phyloP scores from a whole-genome alignment of 2,329 filamentous ascomycete genomes.

The Ploettnerulaceae sp. region DNA sequence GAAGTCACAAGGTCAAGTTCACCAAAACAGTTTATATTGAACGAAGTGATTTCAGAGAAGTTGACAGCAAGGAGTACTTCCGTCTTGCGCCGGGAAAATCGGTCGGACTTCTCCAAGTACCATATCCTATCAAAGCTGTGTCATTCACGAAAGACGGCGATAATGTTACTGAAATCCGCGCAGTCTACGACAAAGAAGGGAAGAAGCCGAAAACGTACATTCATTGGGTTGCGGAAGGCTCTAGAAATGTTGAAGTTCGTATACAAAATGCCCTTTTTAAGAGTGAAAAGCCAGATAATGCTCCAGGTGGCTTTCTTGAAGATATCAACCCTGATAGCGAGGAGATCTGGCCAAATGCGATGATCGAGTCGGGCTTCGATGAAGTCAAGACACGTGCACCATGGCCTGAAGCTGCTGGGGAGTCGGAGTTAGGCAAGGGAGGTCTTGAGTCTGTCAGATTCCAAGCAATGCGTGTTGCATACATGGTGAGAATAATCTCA shows the following conservation, averaged over 20 bases:
- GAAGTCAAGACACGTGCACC: constrained; percentile 69
- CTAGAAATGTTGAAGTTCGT: constrained; percentile 67
- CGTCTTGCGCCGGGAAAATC: constrained; percentile 69
- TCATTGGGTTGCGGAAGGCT: constrained; percentile 78
- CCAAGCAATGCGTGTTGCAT: constrained; percentile 85
- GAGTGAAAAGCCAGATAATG: constrained; percentile 72
- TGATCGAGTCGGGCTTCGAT: constrained; percentile 79
- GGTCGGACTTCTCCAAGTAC: constrained; percentile 67
- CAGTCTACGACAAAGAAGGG: constrained; percentile 64
- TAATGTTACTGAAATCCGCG: constrained; percentile 60
- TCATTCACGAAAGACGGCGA: constrained; percentile 63
- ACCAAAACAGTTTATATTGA: constrained; percentile 84
- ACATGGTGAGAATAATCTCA: constrained; percentile 38
- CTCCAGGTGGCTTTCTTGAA: constrained; percentile 73
- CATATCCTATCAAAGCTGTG: constrained; percentile 63
- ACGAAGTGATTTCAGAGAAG: constrained; percentile 69
- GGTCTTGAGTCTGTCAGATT: constrained; percentile 77
- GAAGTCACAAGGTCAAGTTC: constrained; percentile 56
- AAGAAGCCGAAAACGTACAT: constrained; percentile 78
- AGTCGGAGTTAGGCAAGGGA: constrained; percentile 54
- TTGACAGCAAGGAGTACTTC: constrained; percentile 70
- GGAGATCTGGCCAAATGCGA: constrained; percentile 68
- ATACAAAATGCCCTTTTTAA: constrained; percentile 83
- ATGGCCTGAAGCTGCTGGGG: constrained; percentile 72
- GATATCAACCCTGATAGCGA: constrained; percentile 84